Evolutionary conservation across 768 basidiomycete species (phyloP).

Genomic region (Leccinum longicurvipes): DNA sequence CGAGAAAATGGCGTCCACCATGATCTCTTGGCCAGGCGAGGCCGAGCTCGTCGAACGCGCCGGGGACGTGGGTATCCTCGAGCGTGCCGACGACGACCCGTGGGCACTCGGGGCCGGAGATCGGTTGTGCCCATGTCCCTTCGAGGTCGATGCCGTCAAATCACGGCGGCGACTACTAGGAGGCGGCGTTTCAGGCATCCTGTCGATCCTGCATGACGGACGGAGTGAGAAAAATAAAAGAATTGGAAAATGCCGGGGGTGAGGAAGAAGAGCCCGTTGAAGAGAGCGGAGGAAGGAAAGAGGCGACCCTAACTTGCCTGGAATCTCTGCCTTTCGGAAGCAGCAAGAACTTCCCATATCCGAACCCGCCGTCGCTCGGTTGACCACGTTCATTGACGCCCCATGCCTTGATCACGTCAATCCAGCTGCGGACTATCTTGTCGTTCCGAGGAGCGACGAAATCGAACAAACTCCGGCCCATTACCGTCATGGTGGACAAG

Average conservation of each 20-base stretch:
- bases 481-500: constrained; percentile 52
- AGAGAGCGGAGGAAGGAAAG: background rate
- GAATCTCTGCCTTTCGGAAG: constrained; percentile 60
- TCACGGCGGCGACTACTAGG: constrained; percentile 33
- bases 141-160: constrained; percentile 15
- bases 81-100: constrained; percentile 1
- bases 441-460: constrained; percentile 68
- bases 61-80: constrained; percentile 10
- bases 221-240: constrained; percentile 1
- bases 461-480: constrained; percentile 71
- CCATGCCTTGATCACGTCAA: constrained; percentile 76
- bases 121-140: constrained; percentile 7
- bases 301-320: constrained; percentile 29
- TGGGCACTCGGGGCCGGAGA: background rate
- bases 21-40: constrained; percentile 35
- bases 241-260: background rate
- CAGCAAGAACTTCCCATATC: constrained; percentile 69
- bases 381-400: constrained; percentile 82
- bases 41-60: background rate
- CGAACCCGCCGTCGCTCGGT: constrained; percentile 82
- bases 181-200: constrained; percentile 24
- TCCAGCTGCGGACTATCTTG: constrained; percentile 64
- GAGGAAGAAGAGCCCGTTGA: background rate
- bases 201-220: constrained; percentile 20
- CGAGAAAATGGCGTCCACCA: constrained; percentile 80